phyloP scores from a whole-genome alignment of 805 yeast species.

The Kluyveromyces dobzhanskii region DNA sequence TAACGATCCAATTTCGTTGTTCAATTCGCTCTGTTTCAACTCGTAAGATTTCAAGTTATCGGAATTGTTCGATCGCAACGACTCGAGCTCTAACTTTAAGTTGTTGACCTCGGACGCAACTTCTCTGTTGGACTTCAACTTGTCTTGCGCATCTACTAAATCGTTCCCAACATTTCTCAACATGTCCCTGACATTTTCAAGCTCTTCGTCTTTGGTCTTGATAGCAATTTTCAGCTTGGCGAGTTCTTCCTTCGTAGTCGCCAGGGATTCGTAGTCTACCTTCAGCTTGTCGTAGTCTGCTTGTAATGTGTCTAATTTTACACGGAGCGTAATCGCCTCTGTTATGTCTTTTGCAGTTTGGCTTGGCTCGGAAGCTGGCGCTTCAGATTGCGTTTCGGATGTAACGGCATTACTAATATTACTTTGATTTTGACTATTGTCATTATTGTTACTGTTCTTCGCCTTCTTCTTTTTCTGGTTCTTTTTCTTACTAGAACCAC shows the following conservation, averaged over 20 bases:
- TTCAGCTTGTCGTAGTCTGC: neutral
- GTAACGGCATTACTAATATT: neutral
- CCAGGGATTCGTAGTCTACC: conserved; percentile 5
- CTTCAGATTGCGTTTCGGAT: neutral
- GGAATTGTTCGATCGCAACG: conserved; percentile 30
- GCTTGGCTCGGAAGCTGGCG: neutral
- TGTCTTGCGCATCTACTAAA: conserved; percentile 59
- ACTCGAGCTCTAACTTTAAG: conserved; percentile 20
- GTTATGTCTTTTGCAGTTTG: neutral
- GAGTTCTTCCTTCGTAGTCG: conserved; percentile 13
- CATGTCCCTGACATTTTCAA: conserved; percentile 68
- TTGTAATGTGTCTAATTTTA: conserved; percentile 4
- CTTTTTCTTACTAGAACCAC: conserved; percentile 1
- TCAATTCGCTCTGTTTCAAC: conserved; percentile 8
- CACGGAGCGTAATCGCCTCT: neutral
- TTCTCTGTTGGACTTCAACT: conserved; percentile 33
- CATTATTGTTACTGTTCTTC: neutral
- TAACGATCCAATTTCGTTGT: conserved; percentile 6
- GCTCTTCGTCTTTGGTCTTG: conserved; percentile 46
- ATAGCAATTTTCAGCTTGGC: conserved; percentile 24
- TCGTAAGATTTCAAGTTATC: conserved; percentile 21
- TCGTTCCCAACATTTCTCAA: conserved; percentile 70
- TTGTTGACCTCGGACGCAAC: conserved; percentile 13
- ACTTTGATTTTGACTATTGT: neutral
- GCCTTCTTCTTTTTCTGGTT: conserved; percentile 7